phyloP scores from a whole-genome alignment of 2,329 filamentous ascomycete genomes.

The Fusarium temperatum region DNA sequence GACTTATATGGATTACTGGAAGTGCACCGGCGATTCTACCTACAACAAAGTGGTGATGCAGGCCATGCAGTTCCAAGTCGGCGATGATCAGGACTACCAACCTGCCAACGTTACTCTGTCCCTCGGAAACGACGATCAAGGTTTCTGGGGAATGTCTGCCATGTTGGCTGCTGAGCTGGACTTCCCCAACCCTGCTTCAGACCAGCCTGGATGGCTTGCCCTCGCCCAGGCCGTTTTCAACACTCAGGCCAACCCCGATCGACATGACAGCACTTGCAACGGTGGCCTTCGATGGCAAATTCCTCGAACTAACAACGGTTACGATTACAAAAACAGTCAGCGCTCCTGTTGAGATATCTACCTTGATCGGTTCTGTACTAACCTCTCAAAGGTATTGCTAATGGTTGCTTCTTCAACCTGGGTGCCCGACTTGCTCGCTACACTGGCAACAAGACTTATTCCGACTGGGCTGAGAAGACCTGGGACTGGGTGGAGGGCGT shows the following conservation, averaged over 20 bases:
- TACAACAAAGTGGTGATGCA: conserved; percentile 65
- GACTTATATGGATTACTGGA: conserved; percentile 71
- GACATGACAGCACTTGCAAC: conserved; percentile 65
- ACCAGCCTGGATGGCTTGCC: conserved; percentile 62
- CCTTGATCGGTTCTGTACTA: neutral
- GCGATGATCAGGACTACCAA: conserved; percentile 63
- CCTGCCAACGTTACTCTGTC: conserved; percentile 61
- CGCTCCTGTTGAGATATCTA: neutral
- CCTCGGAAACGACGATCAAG: conserved; percentile 72
- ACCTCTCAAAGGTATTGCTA: conserved; percentile 56
- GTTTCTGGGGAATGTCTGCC: conserved; percentile 72
- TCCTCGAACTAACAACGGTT: conserved; percentile 76
- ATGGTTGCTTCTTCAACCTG: conserved; percentile 71
- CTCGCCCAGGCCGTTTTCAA: conserved; percentile 73
- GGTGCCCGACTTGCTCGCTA: conserved; percentile 77
- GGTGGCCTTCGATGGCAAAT: conserved; percentile 82
- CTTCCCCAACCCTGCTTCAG: conserved; percentile 62
- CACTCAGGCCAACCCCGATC: conserved; percentile 61
- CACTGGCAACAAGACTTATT: conserved; percentile 72
- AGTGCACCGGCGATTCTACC: conserved; percentile 65
- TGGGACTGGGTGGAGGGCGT: conserved; percentile 69
- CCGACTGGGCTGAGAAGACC: conserved; percentile 68
- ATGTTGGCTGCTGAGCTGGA: conserved; percentile 67
- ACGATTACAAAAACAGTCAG: conserved; percentile 75
- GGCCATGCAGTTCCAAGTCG: conserved; percentile 62